Conservation (phyloP, 257 asterid species). For the Lithospermum erythrorhizon region DNA sequence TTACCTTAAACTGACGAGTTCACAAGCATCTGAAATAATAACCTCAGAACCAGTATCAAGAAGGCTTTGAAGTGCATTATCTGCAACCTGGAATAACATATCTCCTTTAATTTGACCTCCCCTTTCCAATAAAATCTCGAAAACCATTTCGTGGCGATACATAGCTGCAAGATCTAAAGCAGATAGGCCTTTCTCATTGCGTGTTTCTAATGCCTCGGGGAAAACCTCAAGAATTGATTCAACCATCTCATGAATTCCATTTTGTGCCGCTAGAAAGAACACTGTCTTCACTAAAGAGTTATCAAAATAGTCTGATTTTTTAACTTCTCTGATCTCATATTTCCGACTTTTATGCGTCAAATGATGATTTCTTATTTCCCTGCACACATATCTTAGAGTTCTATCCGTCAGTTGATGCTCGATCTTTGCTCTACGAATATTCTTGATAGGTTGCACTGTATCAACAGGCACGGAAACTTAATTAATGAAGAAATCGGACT, state of each 20-base stretch:
- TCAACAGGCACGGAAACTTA: neutral
- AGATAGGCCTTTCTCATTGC: conserved; percentile 17
- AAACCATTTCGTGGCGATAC: conserved; percentile 20
- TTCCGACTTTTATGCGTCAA: neutral
- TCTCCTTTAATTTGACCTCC: conserved; percentile 15
- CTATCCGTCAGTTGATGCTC: conserved; percentile 21
- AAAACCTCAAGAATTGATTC: conserved; percentile 16
- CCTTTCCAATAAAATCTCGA: conserved; percentile 14
- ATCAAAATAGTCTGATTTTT: neutral
- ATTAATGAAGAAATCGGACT: neutral
- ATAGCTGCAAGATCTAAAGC: conserved; percentile 23
- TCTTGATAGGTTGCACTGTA: conserved; percentile 23
- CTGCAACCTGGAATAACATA: conserved; percentile 25
- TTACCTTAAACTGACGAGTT: conserved; percentile 30
- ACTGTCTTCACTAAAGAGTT: conserved; percentile 7
- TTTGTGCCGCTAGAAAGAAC: conserved; percentile 11
- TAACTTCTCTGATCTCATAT: neutral
- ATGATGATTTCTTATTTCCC: conserved; percentile 9
- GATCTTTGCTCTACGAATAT: conserved; percentile 16
- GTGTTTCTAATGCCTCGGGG: conserved; percentile 25
- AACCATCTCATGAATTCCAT: conserved; percentile 21
- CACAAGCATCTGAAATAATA: conserved; percentile 24
- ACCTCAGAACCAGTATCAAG: conserved; percentile 22
- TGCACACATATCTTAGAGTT: conserved; percentile 21
- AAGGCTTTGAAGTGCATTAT: conserved; percentile 19